Evolutionary conservation across 179 eudicot genomes (phyloP), one percentile per base, ranked within the genome.

Genomic region (Sideroxylon spinosum): DNA sequence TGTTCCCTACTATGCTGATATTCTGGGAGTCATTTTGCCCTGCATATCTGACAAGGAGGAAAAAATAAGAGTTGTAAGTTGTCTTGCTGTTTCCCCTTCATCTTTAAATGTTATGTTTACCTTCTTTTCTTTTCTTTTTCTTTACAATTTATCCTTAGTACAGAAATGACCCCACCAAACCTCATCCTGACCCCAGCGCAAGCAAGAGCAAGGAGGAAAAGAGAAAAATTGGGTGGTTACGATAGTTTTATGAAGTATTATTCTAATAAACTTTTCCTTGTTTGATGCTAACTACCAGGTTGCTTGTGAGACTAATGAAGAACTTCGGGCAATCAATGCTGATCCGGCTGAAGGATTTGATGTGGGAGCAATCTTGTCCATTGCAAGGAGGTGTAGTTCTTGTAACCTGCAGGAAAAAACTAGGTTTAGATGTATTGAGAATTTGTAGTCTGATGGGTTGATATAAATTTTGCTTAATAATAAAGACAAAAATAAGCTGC

Each of bases 11-110:
- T 96, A 94, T 86, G 97, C 98, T 84, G 99, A 89, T 90, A 96
- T 96, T 81, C 83, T 96, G 78, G 92, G 95, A 48, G 98, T 98
- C 81, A 94, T 96, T 81, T 84, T 96, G 76, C 99, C 99, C 69
- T 92, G 98, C 86, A 96, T 96, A 82, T 91, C 99, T 37, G 99
- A 96, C 83, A 88, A 92, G 80, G 99, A 94, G 85, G 99, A 96
- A 79, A 96, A 96, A 82, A 96, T 94, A 84, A 86, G 93, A 90
- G 97, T 89, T 82, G 99, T 96, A 86, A 88, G 98, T 76, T 79
- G 61, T 68, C 71, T 70, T 49, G 37, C 77, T 91, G 99, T 71
- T 46, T 48, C n/a, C 10, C 25, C 20, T 0, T 72, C 64, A 65
- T 73, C 60, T 23, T 14, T 55, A 19, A 71, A 2, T 28, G 32